phyloP scores from a whole-genome alignment of 2,329 filamentous ascomycete species.

The Curvularia lunata region DNA sequence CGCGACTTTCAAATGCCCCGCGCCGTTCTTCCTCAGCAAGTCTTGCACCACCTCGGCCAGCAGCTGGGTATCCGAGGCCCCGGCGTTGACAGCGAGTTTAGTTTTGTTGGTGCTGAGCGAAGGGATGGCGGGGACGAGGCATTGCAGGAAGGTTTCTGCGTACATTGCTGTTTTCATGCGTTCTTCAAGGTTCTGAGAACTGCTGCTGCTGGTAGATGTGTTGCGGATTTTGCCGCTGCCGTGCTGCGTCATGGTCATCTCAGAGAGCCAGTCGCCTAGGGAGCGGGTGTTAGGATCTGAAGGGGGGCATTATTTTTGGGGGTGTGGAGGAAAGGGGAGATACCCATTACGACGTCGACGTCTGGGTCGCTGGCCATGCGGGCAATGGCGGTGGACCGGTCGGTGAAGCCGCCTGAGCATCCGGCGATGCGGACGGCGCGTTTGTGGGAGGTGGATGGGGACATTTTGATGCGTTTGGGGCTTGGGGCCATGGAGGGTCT shows the following conservation, averaged over 20 bases:
- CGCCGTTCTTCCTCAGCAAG: constrained; percentile 17
- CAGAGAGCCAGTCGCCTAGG: constrained; percentile 36
- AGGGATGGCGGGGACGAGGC: constrained; percentile 42
- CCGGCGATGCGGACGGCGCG: constrained; percentile 43
- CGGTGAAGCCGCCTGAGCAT: constrained; percentile 50
- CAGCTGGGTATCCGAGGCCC: constrained; percentile 59
- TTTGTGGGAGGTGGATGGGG: constrained; percentile 24
- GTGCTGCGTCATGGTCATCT: constrained; percentile 41
- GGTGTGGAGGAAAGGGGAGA: too few species aligned
- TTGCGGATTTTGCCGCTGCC: constrained; percentile 34
- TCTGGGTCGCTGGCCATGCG: constrained; percentile 38
- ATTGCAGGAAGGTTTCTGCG: constrained; percentile 56
- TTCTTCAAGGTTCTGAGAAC: constrained; percentile 49
- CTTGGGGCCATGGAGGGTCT: background rate
- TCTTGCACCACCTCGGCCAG: constrained; percentile 23
- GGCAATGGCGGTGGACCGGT: constrained; percentile 47
- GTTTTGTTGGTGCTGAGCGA: constrained; percentile 28
- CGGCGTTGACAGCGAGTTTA: constrained; percentile 62
- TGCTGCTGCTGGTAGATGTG: background rate
- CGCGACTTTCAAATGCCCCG: constrained; percentile 28
- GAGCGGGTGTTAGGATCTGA: background rate
- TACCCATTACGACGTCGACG: constrained; percentile 36
- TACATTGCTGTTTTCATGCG: constrained; percentile 37
- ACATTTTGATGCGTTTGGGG: constrained; percentile 20
- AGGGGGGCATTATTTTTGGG: too few species aligned